Conservation (phyloP, 2,329 filamentous ascomycete species). For the Cladophialophora chaetospira region DNA sequence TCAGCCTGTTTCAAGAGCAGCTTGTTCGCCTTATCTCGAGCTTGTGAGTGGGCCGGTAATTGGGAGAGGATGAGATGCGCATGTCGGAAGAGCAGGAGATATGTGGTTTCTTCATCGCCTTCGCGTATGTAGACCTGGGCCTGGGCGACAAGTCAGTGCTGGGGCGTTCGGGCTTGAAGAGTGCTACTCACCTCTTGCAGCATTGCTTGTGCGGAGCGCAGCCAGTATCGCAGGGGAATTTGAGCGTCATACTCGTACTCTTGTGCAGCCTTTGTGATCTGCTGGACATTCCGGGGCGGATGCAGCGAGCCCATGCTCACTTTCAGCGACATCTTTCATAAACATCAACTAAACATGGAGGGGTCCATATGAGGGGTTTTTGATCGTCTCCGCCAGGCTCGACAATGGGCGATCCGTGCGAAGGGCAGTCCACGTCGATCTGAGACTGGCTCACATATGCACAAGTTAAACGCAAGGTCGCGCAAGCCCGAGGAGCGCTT, state of each 20-base stretch:
- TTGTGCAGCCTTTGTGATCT: constrained; percentile 74
- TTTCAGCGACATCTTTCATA: constrained; percentile 16
- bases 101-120: constrained; percentile 83
- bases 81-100: constrained; percentile 87
- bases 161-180: not conserved
- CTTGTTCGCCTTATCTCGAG: constrained; percentile 63
- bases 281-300: constrained; percentile 69
- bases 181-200: constrained; percentile 70
- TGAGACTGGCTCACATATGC: not conserved
- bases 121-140: constrained; percentile 83
- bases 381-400: not conserved
- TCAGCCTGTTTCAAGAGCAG: constrained; percentile 58
- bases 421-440: not conserved
- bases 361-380: constrained; percentile 1
- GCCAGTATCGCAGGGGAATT: constrained; percentile 78
- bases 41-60: constrained; percentile 74
- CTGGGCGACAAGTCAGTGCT: constrained; percentile 49
- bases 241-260: constrained; percentile 78
- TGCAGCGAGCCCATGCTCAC: constrained; percentile 26
- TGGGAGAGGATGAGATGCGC: constrained; percentile 78
- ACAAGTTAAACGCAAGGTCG: constrained; percentile 11
- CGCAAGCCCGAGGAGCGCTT: constrained; percentile 7
- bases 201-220: constrained; percentile 76
- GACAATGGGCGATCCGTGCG: not conserved
- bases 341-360: constrained; percentile 9